Evolutionary conservation across 2,329 filamentous ascomycete species (phyloP).

Genomic region (Alternaria ethzedia): DNA sequence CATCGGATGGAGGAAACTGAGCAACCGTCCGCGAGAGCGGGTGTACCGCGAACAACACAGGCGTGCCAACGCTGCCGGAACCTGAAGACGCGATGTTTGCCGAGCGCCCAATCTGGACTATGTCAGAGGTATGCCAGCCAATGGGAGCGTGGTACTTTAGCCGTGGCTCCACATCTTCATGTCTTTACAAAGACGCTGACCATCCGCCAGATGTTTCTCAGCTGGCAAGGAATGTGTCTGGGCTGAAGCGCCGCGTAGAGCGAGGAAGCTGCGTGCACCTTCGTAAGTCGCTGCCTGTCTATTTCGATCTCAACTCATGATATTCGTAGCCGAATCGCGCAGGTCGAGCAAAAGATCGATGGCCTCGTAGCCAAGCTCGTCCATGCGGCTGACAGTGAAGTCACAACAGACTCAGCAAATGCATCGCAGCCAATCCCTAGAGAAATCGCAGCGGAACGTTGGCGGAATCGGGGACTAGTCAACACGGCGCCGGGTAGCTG

Average conservation of each 20-base stretch:
- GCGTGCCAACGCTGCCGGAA: conserved; percentile 45
- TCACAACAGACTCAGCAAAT: background rate
- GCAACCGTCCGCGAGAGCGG: conserved; percentile 18
- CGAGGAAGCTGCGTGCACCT: conserved; percentile 36
- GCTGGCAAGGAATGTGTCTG: conserved; percentile 39
- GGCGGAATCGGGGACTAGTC: background rate
- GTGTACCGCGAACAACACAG: conserved; percentile 31
- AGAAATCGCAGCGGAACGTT: background rate
- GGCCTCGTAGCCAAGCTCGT: conserved; percentile 42
- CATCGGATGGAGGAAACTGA: conserved; percentile 35
- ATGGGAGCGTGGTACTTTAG: background rate
- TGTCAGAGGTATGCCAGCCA: conserved; percentile 37
- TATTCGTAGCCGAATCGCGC: conserved; percentile 37
- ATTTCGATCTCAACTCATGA: background rate
- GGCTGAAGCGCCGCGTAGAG: conserved; percentile 39
- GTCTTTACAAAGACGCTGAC: background rate
- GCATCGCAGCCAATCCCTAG: background rate
- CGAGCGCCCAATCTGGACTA: conserved; percentile 32
- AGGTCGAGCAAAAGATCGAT: conserved; percentile 47
- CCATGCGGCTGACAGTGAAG: conserved; percentile 12
- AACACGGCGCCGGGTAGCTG: conserved; percentile 33
- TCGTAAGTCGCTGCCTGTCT: conserved; percentile 35
- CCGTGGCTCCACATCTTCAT: background rate
- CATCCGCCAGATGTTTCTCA: conserved; percentile 27
- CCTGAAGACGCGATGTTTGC: conserved; percentile 43